These are phyloP conservation scores for Nakaseomyces nivariensis DNA, from an alignment of 1,139 yeast genomes.

Conservation along the genomic window DNA sequence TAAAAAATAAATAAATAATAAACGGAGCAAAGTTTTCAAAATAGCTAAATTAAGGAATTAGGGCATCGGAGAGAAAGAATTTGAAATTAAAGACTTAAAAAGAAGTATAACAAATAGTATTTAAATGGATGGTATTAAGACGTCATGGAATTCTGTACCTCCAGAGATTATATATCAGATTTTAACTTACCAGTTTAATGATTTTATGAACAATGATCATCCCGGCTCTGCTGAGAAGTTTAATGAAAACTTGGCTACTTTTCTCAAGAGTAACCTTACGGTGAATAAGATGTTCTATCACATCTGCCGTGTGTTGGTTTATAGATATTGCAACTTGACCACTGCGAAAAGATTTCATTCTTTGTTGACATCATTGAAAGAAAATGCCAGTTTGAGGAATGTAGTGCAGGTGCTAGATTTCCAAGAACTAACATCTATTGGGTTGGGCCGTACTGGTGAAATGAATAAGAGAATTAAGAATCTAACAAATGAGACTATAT, in stretches of 20 bases:
- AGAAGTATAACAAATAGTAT: not conserved
- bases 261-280: constrained; percentile 30
- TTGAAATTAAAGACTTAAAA: not conserved
- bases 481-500: constrained; percentile 69
- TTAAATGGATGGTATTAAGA: constrained; percentile 1
- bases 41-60: too few relatives aligned
- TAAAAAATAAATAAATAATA: too few relatives aligned
- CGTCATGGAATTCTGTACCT: constrained; percentile 17
- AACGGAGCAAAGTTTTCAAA: too few relatives aligned
- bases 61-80: too few relatives aligned
- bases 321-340: constrained; percentile 42
- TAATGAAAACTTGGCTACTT: constrained; percentile 29
- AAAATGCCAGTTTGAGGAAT: constrained; percentile 44
- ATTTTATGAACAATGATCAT: constrained; percentile 32
- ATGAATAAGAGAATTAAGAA: constrained; percentile 89
- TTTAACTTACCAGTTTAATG: constrained; percentile 32
- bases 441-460: constrained; percentile 78
- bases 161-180: constrained; percentile 33
- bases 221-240: constrained; percentile 30
- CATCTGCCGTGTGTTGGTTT: constrained; percentile 29
- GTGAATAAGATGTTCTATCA: constrained; percentile 32
- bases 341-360: constrained; percentile 75
- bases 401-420: constrained; percentile 75
- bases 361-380: constrained; percentile 49
- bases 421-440: constrained; percentile 81